Conservation (phyloP, 2,329 filamentous ascomycete species). For the Trichoderma cornu-damae region DNA sequence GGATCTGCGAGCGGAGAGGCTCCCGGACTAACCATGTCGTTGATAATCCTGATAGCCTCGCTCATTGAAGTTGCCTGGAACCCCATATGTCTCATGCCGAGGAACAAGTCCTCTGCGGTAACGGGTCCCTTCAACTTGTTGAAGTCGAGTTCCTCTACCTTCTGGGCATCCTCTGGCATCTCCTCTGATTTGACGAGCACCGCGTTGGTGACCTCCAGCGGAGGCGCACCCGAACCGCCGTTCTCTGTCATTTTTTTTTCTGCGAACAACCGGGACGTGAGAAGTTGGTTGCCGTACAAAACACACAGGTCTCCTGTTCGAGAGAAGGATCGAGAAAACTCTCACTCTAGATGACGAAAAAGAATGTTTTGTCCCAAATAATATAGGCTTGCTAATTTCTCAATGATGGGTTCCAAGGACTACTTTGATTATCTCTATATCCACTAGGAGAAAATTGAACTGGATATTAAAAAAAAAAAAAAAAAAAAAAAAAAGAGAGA, state of each 20-base stretch:
- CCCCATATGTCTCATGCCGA: slow-evolving; percentile 82
- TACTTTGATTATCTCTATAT: no score
- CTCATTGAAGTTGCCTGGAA: slow-evolving; percentile 65
- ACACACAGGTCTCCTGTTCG: no score
- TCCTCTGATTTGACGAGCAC: slow-evolving; percentile 81
- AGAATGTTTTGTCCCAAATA: no score
- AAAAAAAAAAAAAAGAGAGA: no score
- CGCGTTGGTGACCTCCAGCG: slow-evolving; percentile 64
- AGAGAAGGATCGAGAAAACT: no score
- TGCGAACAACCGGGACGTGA: no score
- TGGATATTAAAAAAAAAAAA: no score
- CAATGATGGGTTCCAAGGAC: no score
- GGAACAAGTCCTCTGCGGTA: slow-evolving; percentile 77
- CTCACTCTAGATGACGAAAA: no score
- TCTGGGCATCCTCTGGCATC: slow-evolving; percentile 69
- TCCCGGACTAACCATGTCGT: slow-evolving; percentile 70
- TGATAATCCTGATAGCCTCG: slow-evolving; percentile 86
- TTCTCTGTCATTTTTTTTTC: slow-evolving; percentile 37
- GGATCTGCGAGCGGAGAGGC: not conserved
- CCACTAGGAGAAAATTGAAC: no score
- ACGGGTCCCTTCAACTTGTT: slow-evolving; percentile 72
- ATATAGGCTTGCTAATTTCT: no score
- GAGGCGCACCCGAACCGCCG: slow-evolving; percentile 41
- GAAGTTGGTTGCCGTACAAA: no score
- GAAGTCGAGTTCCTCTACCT: slow-evolving; percentile 90